phyloP scores from a whole-genome alignment of 176 grass and related monocot genomes.

The Olyra latifolia region DNA sequence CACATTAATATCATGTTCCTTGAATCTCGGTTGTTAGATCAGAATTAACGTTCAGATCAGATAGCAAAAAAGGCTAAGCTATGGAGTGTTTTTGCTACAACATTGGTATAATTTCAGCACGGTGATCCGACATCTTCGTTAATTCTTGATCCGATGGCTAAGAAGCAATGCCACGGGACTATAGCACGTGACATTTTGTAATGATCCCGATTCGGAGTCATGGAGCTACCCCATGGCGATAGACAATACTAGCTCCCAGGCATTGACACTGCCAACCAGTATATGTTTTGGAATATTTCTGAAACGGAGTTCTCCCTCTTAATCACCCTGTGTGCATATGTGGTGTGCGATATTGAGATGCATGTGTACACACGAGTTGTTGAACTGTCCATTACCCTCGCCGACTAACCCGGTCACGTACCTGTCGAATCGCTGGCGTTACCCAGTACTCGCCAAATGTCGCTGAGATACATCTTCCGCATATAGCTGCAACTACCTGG shows the following conservation, averaged over 20 bases:
- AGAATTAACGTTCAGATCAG: no score
- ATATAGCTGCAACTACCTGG: neutral
- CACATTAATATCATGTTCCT: no score
- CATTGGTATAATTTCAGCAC: no score
- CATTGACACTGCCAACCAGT: neutral
- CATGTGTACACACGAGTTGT: neutral
- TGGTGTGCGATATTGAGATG: neutral
- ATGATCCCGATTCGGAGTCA: neutral
- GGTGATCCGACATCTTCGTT: no score
- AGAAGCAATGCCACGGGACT: no score
- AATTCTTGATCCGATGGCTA: no score
- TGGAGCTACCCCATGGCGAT: neutral
- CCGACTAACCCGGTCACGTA: neutral
- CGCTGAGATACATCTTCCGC: neutral
- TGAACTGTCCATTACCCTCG: neutral
- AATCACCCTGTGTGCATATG: neutral
- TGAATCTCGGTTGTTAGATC: no score
- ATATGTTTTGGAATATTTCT: neutral
- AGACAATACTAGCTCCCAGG: neutral
- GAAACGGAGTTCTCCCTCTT: neutral
- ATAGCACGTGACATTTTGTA: no score
- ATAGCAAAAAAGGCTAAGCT: no score
- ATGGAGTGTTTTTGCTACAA: no score
- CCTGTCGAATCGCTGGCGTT: neutral
- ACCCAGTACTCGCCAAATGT: neutral